Base-by-base conservation (phyloP, 2,329 filamentous ascomycete genomes). In the Cadophora sp. region DNA sequence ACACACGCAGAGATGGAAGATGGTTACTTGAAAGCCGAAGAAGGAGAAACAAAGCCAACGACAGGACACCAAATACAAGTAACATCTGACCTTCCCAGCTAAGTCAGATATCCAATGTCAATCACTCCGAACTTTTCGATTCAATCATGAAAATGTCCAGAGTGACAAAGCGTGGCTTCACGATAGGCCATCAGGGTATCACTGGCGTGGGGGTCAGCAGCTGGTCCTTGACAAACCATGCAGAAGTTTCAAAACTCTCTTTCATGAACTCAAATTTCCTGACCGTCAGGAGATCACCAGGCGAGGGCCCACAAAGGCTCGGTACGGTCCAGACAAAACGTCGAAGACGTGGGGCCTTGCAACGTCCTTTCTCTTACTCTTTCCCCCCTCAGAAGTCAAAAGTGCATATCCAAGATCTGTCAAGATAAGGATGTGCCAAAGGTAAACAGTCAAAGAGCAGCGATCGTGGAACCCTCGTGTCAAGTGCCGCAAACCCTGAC, bases 181-280 rank as follows among this genome's bases (percentile, higher is more conserved):
- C 7, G 43, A 14, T 43, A 43, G 40, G 56, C 9, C 31, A 37
- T 37, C 31, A 22, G 14, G 29, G 31, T 58, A 3, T 59, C 31
- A 37, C 14, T 34, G 27, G 22, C 56, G 56, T 40, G 56, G 31
- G 55, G 56, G 56, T 22, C 22, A 6, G 56, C 27, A 14, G n/a
- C 55, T 24, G 24, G 19, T 37, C 1, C 50, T 53, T 53, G 50
- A 53, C 50, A 16, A 55, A 55, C 26, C 16, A 53, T 31, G 51
- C 5, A 55, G 26, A 55, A 55, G 51, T 55, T 55, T 55, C 51
- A 55, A 43, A 40, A 43, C 31, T 43, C 55, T 58, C 55, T 43
- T 26, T 43, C 34, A 37, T 22, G n/a, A 59, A 26, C 34, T 59
- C 56, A 37, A 40, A 40, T 26, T 59, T 43, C n/a, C 22, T 40